Conservation (phyloP, 345 rosid species). For the Carallia pectinifolia region DNA sequence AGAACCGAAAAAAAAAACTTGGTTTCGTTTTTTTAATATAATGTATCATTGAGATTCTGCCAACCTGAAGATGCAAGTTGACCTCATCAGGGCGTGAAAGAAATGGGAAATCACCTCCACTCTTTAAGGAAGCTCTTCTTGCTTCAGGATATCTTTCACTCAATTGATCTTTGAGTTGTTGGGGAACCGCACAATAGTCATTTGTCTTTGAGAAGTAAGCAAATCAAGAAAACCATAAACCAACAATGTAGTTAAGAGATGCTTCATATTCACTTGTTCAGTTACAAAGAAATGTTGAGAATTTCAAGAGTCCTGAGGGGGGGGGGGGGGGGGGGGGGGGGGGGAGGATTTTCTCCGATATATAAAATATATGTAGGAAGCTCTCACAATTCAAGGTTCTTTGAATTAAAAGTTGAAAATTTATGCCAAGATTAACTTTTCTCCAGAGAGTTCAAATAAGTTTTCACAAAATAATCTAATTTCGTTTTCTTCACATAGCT, state of each 20-base stretch:
- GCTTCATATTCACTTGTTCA: too few species aligned
- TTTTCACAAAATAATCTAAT: too few species aligned
- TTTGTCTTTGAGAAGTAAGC: constrained; percentile 59
- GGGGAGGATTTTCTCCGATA: too few species aligned
- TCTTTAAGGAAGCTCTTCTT: constrained; percentile 74
- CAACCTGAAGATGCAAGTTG: constrained; percentile 93
- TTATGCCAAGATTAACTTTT: too few species aligned
- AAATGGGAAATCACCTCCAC: constrained; percentile 96
- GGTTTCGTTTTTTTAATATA: background rate
- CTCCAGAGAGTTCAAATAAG: too few species aligned
- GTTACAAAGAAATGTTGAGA: too few species aligned
- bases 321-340: too few species aligned
- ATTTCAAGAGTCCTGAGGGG: too few species aligned
- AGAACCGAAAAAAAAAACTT: background rate
- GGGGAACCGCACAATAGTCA: constrained; percentile 89
- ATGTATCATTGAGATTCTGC: background rate
- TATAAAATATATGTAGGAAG: too few species aligned
- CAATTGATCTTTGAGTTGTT: constrained; percentile 79
- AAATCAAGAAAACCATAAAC: constrained; percentile 27
- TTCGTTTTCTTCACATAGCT: too few species aligned
- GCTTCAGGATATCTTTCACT: constrained; percentile 93
- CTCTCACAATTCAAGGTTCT: too few species aligned
- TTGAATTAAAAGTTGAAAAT: too few species aligned
- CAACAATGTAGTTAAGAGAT: constrained; percentile 9
- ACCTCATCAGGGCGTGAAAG: constrained; percentile 97